Base-by-base conservation (phyloP, 2,329 filamentous ascomycete genomes). In the Pseudogymnoascus sp. region DNA sequence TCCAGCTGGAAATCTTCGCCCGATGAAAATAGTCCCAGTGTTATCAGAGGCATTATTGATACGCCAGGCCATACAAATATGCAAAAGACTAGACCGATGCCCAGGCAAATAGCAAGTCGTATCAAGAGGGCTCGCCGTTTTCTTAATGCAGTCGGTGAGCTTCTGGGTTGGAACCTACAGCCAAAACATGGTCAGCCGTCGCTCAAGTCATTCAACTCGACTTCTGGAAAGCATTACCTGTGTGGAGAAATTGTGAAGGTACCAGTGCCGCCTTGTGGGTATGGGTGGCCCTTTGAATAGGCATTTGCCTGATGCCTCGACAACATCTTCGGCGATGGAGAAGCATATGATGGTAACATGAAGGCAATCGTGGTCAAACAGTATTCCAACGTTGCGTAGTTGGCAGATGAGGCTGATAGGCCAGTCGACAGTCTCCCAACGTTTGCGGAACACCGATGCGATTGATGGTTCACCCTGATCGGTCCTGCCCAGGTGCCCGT, bases 221-320 rank as follows among this genome's bases (percentile, higher is more conserved):
- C 41, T 11, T 11, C 57, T 15, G 61, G 47, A 37, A 66, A 63
- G 37, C 71, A 81, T 71, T 83, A 96, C 89, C 90, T 89, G 75
- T 96, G 91, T 68, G 91, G 90, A 68, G 90, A 91, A 71, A 95
- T 92, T 67, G 91, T 90, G 73, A 96, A 93, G 50, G 88, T 89
- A 71, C 76, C 78, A 68, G 77, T 78, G 69, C 87, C 87, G 63
- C 82, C 83, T 66, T 86, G 82, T 65, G 89, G 88, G 74, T 92
- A 92, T 72, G 79, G 79, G 67, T 81, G 76, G 73, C 91, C 92
- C 78, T 94, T 96, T 65, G 87, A 84, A 75, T 89, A 93, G 74
- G 87, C 87, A 75, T 78, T 78, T 64, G 79, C 77, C 72, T 88
- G 82, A 81, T 96, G 90, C 79, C 91, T 85, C 73, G 93, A 89